Evolutionary conservation across 2,329 filamentous ascomycete genomes (phyloP), one percentile per base, ranked within the genome.

Genomic region (Talaromyces sp.): DNA sequence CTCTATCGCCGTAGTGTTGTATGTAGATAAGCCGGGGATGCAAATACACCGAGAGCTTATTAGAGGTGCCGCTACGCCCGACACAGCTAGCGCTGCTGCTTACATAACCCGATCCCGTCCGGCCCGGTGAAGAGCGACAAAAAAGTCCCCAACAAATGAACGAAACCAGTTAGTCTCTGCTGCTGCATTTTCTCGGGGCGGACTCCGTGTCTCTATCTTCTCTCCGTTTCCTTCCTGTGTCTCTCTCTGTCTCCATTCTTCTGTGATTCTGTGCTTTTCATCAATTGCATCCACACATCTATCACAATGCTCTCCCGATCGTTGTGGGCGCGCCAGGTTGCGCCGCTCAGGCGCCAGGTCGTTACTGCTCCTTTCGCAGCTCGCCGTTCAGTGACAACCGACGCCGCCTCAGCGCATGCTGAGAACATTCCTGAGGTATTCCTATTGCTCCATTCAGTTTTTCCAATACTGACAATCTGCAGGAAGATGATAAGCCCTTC

Each of bases 401-500:
- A 98, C 82, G 95, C 95, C 70, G 95, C 95, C 71, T 94, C 91
- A 74, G 89, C 93, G 74, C 92, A 96, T 79, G 89, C 93, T 74
- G 92, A 94, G 79, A 91, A 91, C 84, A 85, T 91, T 69, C 89
- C 89, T 65, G 78, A 84, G 78, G 88, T 90, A 56, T 47, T 37
- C 54, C 43, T 41, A 27, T 41, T 27, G 14, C 47, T 27, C 27
- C 27, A 31, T 31, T 31, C 4, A 31, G 5, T 31, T 31, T 31
- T 7, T 31, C 7, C 27, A 13, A 41, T 52, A 3, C 47, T 62
- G 4, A 35, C 31, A 14, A 33, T 22, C 8, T 1, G 63, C 77
- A 96, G 93, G 91, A 93, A 80, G 93, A 97, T 80, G 92, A 97
- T 76, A 91, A 96, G 86, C 88, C 88, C 70, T 98, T 99, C 84